Base-by-base conservation (phyloP, 495 filamentous ascomycete species). In the Aeminium ludgeri region DNA sequence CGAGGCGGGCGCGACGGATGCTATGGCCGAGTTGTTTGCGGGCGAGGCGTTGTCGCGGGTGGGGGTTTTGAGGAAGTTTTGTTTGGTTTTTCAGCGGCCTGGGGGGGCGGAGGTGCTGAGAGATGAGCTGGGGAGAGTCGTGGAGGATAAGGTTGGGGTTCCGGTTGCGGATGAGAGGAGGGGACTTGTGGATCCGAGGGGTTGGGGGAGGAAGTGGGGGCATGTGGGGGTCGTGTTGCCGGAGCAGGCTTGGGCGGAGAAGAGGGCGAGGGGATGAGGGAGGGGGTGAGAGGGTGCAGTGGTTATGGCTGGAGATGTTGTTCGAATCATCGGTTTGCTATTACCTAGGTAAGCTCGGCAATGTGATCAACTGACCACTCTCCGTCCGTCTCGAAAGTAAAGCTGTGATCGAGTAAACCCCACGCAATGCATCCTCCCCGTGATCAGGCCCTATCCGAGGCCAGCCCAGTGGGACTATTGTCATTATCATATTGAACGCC, bases 1-100 rank as follows among this genome's bases (percentile, higher is more conserved):
- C 20, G 36, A 38, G n/a, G 41, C 29, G 16, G 27, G 3, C 16
- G 50, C 50, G 30, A 49, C 46, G 15, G 46, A 46, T n/a, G 16
- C 25, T 0, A 25, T 49, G 34, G 46, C 43, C 4, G 34, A 53
- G 13, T 41, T 41, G 39, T 53, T 46, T 28, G 46, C 45, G 8
- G 46, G 42, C n/a, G 40, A 30, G 36, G 30, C 35, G 17, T 15
- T 37, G 7, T 1, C 10, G 3, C 38, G 46, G 30, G 38, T 29
- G 1, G 13, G 12, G 17, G 28, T 32, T 11, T 45, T 28, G 13
- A 41, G 50, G 5, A 42, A 36, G 30, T 53, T 53, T 36, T n/a
- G 10, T 5, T 10, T 49, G 6, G 50, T 53, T 10, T 41, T 37
- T 33, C 30, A 45, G 16, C 29, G 41, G 35, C 23, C 50, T 2